phyloP scores from a whole-genome alignment of 2,329 filamentous ascomycete species.

The Colletotrichum australisinense region DNA sequence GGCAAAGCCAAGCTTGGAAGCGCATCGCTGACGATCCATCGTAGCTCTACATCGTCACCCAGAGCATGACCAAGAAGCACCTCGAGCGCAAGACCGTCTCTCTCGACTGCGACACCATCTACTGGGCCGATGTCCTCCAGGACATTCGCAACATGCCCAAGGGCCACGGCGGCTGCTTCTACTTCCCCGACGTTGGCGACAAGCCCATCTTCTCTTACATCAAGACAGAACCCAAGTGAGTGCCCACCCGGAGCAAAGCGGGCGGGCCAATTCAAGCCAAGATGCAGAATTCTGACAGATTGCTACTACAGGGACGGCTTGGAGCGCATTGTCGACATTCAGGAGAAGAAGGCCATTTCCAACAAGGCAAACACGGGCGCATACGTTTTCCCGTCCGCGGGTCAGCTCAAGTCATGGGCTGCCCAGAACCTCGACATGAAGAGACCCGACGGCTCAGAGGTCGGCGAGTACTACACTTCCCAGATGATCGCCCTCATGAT shows the following conservation, averaged over 20 bases:
- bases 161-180: constrained; percentile 41
- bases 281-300: not conserved
- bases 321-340: constrained; percentile 43
- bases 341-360: constrained; percentile 44
- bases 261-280: no score
- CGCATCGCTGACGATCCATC: constrained; percentile 3
- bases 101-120: constrained; percentile 48
- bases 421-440: constrained; percentile 39
- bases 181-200: constrained; percentile 43
- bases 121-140: constrained; percentile 45
- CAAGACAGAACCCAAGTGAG: constrained; percentile 40
- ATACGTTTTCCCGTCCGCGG: constrained; percentile 42
- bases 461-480: constrained; percentile 44
- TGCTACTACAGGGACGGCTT: constrained; percentile 25
- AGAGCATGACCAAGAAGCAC: constrained; percentile 44
- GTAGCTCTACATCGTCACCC: constrained; percentile 43
- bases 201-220: constrained; percentile 46
- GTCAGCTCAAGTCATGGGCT: constrained; percentile 40
- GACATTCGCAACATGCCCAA: constrained; percentile 41
- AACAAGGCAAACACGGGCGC: constrained; percentile 44
- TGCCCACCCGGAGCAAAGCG: not conserved
- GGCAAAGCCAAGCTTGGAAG: not conserved
- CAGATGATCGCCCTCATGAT: constrained; percentile 42
- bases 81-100: constrained; percentile 43
- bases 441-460: constrained; percentile 37